Evolutionary conservation across 192 early-diverging fungal genomes (phyloP).

Genomic region (Chytriomyces sp.): DNA sequence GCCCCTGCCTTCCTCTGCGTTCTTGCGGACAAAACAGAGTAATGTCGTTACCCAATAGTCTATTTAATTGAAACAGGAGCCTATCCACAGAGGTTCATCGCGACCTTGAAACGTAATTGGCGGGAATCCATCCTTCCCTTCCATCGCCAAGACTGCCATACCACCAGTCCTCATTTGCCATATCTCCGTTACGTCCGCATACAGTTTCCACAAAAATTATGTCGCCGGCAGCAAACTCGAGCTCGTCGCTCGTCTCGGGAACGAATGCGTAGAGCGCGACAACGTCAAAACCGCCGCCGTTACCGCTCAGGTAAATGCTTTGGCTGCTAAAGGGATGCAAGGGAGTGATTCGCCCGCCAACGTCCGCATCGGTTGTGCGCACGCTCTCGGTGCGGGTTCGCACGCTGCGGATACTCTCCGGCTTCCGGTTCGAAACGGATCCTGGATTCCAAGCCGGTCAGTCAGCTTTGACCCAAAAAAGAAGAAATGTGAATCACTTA

Average conservation of each 20-base stretch:
- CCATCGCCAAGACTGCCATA: constrained; percentile 31
- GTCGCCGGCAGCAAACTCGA: constrained; percentile 40
- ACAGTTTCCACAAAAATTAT: constrained; percentile 11
- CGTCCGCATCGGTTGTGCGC: not conserved
- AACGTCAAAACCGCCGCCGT: constrained; percentile 25
- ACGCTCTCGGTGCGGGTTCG: not conserved
- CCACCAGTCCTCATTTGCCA: constrained; percentile 41
- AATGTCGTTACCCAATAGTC: no score
- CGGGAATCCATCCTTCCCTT: constrained; percentile 42
- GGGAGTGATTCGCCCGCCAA: not conserved
- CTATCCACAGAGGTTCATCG: constrained; percentile 1
- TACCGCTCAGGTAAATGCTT: not conserved
- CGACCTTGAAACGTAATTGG: constrained; percentile 21
- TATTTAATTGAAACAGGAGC: constrained; percentile 9
- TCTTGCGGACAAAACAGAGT: no score
- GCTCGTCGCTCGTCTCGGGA: constrained; percentile 42
- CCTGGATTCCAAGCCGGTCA: not conserved
- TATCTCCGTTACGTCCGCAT: constrained; percentile 31
- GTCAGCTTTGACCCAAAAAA: not conserved
- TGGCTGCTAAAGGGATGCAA: not conserved
- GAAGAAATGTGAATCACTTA: not conserved
- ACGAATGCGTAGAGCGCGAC: constrained; percentile 47
- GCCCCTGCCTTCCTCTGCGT: no score
- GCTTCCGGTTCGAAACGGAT: not conserved
- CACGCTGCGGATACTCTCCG: not conserved